Evolutionary conservation across 495 filamentous ascomycete species (phyloP), one percentile per base, ranked within the genome.

Genomic region (Venustampulla echinocandica): DNA sequence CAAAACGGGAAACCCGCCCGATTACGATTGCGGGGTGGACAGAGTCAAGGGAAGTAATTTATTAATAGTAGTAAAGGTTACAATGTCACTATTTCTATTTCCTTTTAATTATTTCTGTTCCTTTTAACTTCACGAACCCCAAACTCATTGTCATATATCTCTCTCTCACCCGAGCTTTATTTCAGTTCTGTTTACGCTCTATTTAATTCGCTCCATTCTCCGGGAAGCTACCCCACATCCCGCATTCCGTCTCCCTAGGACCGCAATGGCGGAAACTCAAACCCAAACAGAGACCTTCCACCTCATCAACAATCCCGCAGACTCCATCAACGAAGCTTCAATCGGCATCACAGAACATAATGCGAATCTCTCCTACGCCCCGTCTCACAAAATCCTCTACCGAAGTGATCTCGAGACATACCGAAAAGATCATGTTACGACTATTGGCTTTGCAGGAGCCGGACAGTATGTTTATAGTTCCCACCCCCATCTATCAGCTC

Each of bases 361-460:
- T 42, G 22, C 51, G 1, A 41, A 45, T 28, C 42, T 54, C 18
- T 44, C 34, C 2, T 54, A 54, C 15, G 24, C 39, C 1, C 28
- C 46, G n/a, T 21, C 51, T 2, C 51, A 54, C 36, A 54, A 54
- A 27, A 54, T 54, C 32, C 41, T 54, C 9, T 54, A 49, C 24
- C 10, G 51, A n/a, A 44, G 33, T 28, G 51, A 54, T 33, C 41
- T 54, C 10, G 51, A 49, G 11, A 41, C 46, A 4, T 54, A 49
- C 27, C 20, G 51, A 17, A 27, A 40, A 42, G 42, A 49, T 15
- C 46, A 54, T 54, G 51, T 54, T 10, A 54, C 51, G 10, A 54
- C 51, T 11, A 49, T 54, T 36, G 51, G 51, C n/a, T 54, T 54
- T 46, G 51, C 45, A 2, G 46, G 51, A 28, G 51, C 46, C 5